Evolutionary conservation across 371 early-diverging fungal genomes (phyloP), one percentile per base, ranked within the genome.

Genomic region (Mucor lusitanicus): DNA sequence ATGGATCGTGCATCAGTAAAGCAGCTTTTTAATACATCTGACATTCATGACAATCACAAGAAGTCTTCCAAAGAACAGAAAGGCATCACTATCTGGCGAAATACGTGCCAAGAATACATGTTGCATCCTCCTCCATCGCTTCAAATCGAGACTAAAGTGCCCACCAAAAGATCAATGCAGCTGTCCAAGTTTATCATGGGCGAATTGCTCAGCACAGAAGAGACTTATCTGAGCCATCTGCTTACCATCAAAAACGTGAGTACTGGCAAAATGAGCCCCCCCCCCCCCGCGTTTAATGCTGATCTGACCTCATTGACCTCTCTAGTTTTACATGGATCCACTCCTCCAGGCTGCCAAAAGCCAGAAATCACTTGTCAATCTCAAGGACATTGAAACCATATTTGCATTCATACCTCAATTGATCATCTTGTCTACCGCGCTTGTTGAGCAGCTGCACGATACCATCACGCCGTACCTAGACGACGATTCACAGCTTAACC

Each of bases 401-500:
- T 80, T 79, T 74, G 81, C 75, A 23, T 72, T 59, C 67, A 61
- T 80, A 25, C 70, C 76, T n/a, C 68, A 76, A 33, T 48, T 80
- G 6, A 74, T 76, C 21, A 28, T 23, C 3, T 32, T 80, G 11
- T 78, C 81, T 0, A 56, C 62, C n/a, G 30, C 42, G 1, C 62
- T 80, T 25, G 63, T 72, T 6, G 23, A 70, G 28, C 53, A 56
- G 7, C 44, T 80, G 35, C 46, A 58, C 40, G 35, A 56, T 32
- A 59, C 53, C 8, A 63, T 63, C 39, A 33, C 50, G 17, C n/a
- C 23, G 3, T 68, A 19, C 27, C 60, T 57, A 56, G 68, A 56
- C 27, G 57, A 62, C n/a, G 62, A 57, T 30, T 40, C 21, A 15
- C 58, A 63, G 23, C 25, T 7, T 25, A 37, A 39, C 19, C 44